Base-by-base conservation (phyloP, 2,329 filamentous ascomycete species). In the Trichoderma breve region DNA sequence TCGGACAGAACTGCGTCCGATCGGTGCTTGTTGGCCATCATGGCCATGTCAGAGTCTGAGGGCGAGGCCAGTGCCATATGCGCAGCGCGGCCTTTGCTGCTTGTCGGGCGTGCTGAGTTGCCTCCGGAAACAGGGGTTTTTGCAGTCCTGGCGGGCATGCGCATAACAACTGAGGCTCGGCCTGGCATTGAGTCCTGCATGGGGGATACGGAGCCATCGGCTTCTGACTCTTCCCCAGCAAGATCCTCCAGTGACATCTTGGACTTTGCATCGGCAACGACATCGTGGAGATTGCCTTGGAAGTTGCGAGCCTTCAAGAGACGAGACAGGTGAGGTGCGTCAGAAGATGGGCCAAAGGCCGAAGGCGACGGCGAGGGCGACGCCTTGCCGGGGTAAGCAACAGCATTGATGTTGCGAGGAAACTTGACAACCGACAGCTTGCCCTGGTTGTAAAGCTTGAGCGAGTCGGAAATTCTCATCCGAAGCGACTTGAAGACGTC, bases 271-370 rank as follows among this genome's bases (percentile, higher is more conserved):
- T 91, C 89, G 67, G 82, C 82, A 64, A 91, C 89, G 75, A 86
- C 79, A 70, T 89, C 85, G 72, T 83, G 80, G 68, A 93, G 82
- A 76, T 93, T 87, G 66, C 89, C 85, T 73, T 83, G 82, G 75
- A 92, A 87, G 39, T 91, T 90, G 77, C 86, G 87, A 74, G 83
- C 86, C 75, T 88, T 84, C 81, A 94, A 84, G 61, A 93, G 81
- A 53, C 86, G 86, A 34, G 92, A 93, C 24, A 95, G 84, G 80
- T 92, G 86, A 15, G 92, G 92, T 18, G 89, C 88, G 39, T 88
- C 86, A 70, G 86, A 82, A 76, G 90, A 89, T 6, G 51, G 39
- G 39, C 66, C 66, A 53, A 62, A 70, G 39, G 21, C 39, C 9
- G 28, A 34, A n/a, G 28, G 2, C 6, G 63, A 32, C 15, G 55